Percentiles rank a stretch among this genome's conserved stretches.
These are phyloP conservation scores for Rhizopus stolonifer DNA, from an alignment of 371 early-diverging fungal species.

Conservation along the genomic window DNA sequence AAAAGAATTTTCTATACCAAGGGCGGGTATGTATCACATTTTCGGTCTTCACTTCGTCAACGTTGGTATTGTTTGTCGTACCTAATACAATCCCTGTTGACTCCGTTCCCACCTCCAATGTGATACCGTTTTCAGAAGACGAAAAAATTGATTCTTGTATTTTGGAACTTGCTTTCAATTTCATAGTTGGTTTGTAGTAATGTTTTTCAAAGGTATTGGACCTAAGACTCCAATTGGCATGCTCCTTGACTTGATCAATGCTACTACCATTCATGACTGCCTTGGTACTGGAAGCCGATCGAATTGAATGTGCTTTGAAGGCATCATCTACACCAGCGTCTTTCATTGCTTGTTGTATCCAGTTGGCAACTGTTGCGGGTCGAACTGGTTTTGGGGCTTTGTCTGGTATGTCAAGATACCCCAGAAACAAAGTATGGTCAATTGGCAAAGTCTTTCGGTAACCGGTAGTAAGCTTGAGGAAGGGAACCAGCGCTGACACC, in stretches of 20 bases:
- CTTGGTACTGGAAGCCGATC: slow-evolving; percentile 15
- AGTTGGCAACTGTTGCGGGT: slow-evolving; percentile 1
- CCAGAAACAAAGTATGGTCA: slow-evolving; percentile 13
- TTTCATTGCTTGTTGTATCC: slow-evolving; percentile 8
- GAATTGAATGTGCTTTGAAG: slow-evolving; percentile 7
- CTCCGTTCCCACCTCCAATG: slow-evolving; percentile 7
- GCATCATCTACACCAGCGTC: slow-evolving; percentile 1
- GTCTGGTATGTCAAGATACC: not conserved
- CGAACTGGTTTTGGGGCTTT: not conserved
- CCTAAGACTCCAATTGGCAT: slow-evolving; percentile 4
- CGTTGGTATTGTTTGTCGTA: too few relatives aligned
- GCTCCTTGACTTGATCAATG: too few relatives aligned
- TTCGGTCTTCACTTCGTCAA: too few relatives aligned
- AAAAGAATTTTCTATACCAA: too few relatives aligned
- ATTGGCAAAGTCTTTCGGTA: not conserved
- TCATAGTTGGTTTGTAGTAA: slow-evolving; percentile 6
- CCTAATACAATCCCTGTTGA: too few relatives aligned
- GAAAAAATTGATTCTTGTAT: slow-evolving; percentile 9
- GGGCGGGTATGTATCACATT: too few relatives aligned
- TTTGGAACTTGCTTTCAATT: not conserved
- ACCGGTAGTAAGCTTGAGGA: not conserved
- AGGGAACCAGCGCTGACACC: not conserved
- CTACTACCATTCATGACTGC: slow-evolving; percentile 1
- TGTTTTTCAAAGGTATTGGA: slow-evolving; percentile 12
- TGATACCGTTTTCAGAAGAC: slow-evolving; percentile 9